Evolutionary conservation across 139 green algal genomes (phyloP).

Genomic region (Trebouxia sp.): DNA sequence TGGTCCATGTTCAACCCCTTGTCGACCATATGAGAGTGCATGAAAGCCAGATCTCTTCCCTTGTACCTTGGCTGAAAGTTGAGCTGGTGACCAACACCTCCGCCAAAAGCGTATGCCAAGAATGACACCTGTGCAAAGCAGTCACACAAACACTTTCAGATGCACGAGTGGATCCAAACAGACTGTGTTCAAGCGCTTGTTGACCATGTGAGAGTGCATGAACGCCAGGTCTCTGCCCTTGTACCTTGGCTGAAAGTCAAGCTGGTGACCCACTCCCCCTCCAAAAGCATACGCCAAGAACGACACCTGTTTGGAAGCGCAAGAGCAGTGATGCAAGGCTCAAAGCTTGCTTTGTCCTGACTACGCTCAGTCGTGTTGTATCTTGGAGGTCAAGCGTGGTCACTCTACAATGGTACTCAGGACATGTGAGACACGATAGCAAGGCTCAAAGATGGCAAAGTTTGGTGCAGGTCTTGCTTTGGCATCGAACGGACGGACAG

Average conservation of each 20-base stretch:
- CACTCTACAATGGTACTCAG: too few species aligned
- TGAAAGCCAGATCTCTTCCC: background rate
- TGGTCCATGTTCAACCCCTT: conserved; percentile 15
- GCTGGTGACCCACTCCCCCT: background rate
- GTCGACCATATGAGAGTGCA: conserved; percentile 17
- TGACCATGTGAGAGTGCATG: background rate
- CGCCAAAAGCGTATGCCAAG: conserved; percentile 16
- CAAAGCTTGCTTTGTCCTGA: background rate
- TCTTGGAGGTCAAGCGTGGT: background rate
- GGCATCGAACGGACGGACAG: too few species aligned
- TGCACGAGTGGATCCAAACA: background rate
- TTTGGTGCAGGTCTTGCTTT: too few species aligned
- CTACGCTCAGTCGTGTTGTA: background rate
- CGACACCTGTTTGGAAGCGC: background rate
- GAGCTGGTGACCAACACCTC: background rate
- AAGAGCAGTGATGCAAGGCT: too few species aligned
- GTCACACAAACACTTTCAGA: too few species aligned
- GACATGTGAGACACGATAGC: too few species aligned
- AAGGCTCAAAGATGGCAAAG: too few species aligned
- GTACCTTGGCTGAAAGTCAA: background rate
- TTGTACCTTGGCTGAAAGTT: background rate
- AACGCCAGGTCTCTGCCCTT: background rate
- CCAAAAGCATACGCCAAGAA: background rate
- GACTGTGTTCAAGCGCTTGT: background rate
- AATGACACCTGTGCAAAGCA: conserved; percentile 19